phyloP scores from a whole-genome alignment of 2,329 filamentous ascomycete species.

The Chaetomiaceae sp. region DNA sequence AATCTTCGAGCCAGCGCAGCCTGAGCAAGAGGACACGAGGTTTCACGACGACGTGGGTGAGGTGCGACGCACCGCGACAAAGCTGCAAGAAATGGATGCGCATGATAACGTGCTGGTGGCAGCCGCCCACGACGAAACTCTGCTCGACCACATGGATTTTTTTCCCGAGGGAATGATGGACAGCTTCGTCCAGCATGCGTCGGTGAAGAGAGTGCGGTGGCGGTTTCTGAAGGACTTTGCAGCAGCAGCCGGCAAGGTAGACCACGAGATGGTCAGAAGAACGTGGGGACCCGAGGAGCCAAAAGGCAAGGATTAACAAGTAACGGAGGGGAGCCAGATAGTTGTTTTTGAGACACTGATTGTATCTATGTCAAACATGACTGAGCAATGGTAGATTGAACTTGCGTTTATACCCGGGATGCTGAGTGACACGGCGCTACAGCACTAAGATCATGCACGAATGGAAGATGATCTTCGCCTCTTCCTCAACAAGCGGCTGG shows the following conservation, averaged over 20 bases:
- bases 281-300: conserved; percentile 1
- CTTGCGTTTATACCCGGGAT: too few species aligned
- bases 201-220: conserved; percentile 41
- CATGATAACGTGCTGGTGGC: conserved; percentile 38
- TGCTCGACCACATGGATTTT: conserved; percentile 40
- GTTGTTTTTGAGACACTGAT: too few species aligned
- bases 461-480: too few species aligned
- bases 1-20: conserved; percentile 27
- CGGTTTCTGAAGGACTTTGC: conserved; percentile 46
- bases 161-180: conserved; percentile 42
- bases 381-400: too few species aligned
- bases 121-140: conserved; percentile 41
- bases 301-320: too few species aligned
- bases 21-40: conserved; percentile 10
- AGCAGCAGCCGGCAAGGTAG: conserved; percentile 31
- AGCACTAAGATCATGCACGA: too few species aligned
- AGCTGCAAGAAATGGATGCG: conserved; percentile 41
- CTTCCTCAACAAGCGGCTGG: too few species aligned
- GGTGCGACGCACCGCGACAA: conserved; percentile 36
- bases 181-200: conserved; percentile 39
- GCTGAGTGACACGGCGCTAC: too few species aligned
- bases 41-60: conserved; percentile 27
- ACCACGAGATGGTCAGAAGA: conserved; percentile 20
- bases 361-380: too few species aligned
- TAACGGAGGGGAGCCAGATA: too few species aligned